phyloP scores from a whole-genome alignment of 1,284 basidiomycete genomes.

The Singerocomus inundabilis region DNA sequence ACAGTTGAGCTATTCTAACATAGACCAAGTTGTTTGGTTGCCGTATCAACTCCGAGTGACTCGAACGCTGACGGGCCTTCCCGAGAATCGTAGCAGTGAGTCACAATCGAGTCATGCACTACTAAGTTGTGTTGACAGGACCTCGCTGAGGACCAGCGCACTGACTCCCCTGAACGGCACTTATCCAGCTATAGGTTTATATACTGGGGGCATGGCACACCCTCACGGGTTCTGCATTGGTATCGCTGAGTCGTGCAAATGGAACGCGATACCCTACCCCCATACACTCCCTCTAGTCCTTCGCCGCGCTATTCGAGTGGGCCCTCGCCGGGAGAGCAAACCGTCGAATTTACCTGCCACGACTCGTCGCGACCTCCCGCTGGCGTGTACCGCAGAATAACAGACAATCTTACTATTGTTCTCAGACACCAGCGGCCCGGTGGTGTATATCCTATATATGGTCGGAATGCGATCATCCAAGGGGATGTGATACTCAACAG shows the following conservation, averaged over 20 bases:
- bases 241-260: constrained; percentile 6
- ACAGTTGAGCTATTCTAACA: background rate
- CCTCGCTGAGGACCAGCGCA: too few species aligned
- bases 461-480: constrained; percentile 21
- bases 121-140: too few species aligned
- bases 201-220: background rate
- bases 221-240: background rate
- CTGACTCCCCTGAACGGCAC: too few species aligned
- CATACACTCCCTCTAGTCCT: constrained; percentile 27
- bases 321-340: constrained; percentile 28
- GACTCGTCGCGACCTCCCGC: constrained; percentile 3
- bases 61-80: too few species aligned
- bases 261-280: constrained; percentile 14
- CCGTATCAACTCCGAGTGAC: too few species aligned
- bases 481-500: constrained; percentile 24
- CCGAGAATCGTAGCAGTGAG: too few species aligned
- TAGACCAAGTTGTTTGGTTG: too few species aligned
- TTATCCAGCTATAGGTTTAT: too few species aligned
- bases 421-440: constrained; percentile 26
- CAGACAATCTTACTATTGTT: constrained; percentile 28
- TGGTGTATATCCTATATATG: constrained; percentile 23
- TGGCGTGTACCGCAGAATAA: constrained; percentile 33
- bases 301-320: constrained; percentile 27
- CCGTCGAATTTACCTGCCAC: constrained; percentile 17
- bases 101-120: too few species aligned